Base-by-base conservation (phyloP, 2,329 filamentous ascomycete species). In the Calonectria ilicicola region DNA sequence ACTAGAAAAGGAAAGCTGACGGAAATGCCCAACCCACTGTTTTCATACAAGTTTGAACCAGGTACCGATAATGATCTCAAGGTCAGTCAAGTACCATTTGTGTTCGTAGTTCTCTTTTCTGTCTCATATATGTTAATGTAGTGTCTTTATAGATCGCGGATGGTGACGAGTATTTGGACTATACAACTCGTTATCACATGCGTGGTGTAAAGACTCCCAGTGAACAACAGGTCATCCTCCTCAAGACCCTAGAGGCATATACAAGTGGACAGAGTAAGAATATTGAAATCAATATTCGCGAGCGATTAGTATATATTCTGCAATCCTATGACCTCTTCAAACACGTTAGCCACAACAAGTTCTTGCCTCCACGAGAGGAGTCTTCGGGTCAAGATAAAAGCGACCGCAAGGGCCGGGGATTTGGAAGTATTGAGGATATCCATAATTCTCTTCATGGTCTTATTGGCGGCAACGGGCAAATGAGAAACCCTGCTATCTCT, bases 381-480 rank as follows among this genome's bases (percentile, higher is more conserved):
- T 17, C 19, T n/a, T n/a, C 27, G 17, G 27, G 49, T 1, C 27
- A 53, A 35, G 49, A 53, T 46, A 8, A 21, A 3, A 7, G 4
- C n/a, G 12, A 17, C 0, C 17, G 3, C 21, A 63, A 62, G 9
- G 72, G 68, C 14, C 26, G n/a, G 3, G 72, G 72, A 5, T 71
- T 71, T 42, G 72, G 72, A 62, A 73, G 72, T 69, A 26, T 72
- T 7, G 72, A 73, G 38, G 72, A 72, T 62, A 51, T 72, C 1
- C 72, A 73, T 58, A 73, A 73, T 42, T 32, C 64, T 3, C 10
- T 73, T 3, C 72, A 73, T 14, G 27, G 12, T 35, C 27, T 53
- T 7, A 9, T 53, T 14, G 17, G 15, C n/a, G 32, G 53, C 15
- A 19, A 51, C 47, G 47, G n/a, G 5, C 32, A 44, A 26, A 15